Evolutionary conservation across 2,329 filamentous ascomycete species (phyloP).

Genomic region (Talaromyces sp.): DNA sequence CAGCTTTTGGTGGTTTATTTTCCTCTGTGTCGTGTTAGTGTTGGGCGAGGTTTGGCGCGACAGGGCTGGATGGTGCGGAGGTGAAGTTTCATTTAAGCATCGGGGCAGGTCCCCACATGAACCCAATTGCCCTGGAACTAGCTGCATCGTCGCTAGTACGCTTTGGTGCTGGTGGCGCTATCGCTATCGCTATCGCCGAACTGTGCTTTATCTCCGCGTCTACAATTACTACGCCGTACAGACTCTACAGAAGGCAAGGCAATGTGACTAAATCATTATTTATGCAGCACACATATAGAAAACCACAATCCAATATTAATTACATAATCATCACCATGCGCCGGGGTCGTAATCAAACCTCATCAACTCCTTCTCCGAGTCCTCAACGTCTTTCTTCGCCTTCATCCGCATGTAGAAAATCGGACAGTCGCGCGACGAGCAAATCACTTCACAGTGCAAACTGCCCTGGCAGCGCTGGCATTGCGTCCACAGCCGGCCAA

Average conservation of each 20-base stretch:
- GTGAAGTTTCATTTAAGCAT: slow-evolving; percentile 4
- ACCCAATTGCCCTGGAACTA: neutral
- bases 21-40: neutral
- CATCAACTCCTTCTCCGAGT: slow-evolving; percentile 82
- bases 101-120: neutral
- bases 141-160: neutral
- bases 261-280: neutral
- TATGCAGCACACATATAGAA: neutral
- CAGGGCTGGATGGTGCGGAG: neutral
- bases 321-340: slow-evolving; percentile 49
- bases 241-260: too few species aligned
- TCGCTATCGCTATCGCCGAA: neutral
- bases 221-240: neutral
- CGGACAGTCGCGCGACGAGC: slow-evolving; percentile 90
- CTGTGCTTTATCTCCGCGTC: neutral
- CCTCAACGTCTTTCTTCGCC: slow-evolving; percentile 97
- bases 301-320: neutral
- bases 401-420: slow-evolving; percentile 99
- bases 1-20: neutral
- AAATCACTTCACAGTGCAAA: slow-evolving; percentile 98
- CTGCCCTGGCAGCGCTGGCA: slow-evolving; percentile 97
- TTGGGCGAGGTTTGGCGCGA: neutral
- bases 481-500: slow-evolving; percentile 93
- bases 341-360: slow-evolving; percentile 85
- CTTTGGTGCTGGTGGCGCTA: neutral